Conservation (phyloP, 139 green algal genomes). For the Chlorella sp. region DNA sequence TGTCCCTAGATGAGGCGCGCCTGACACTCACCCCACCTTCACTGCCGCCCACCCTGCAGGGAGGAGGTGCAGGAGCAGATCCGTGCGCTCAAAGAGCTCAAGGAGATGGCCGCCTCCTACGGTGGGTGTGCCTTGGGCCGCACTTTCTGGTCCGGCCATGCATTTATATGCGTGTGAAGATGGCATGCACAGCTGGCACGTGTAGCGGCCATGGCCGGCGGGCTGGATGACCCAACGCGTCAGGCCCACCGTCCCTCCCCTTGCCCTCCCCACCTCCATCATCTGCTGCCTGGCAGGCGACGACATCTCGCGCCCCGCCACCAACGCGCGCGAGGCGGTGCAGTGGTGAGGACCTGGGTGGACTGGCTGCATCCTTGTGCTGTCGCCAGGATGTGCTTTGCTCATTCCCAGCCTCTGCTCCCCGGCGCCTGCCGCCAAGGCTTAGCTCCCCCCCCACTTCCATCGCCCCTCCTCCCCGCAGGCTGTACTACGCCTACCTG, state of each 20-base stretch:
- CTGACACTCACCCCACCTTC: too few species aligned
- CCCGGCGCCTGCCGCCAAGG: background rate
- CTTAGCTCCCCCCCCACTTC: background rate
- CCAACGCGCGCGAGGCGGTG: constrained; percentile 68
- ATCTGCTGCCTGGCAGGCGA: constrained; percentile 25
- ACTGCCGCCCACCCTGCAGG: background rate
- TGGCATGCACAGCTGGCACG: background rate
- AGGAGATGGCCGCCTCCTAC: constrained; percentile 68
- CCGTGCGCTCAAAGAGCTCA: constrained; percentile 70
- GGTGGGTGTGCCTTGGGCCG: background rate
- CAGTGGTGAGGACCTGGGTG: constrained; percentile 47
- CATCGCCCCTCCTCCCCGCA: background rate
- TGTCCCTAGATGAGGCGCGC: too few species aligned
- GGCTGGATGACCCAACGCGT: too few species aligned
- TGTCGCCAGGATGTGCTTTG: too few species aligned
- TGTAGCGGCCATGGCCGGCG: too few species aligned
- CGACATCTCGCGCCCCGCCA: constrained; percentile 65
- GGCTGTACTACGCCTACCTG: constrained; percentile 81
- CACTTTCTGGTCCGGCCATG: background rate
- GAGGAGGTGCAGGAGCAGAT: constrained; percentile 80
- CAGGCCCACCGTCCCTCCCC: too few species aligned
- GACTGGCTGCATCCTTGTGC: background rate
- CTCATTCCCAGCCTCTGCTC: background rate
- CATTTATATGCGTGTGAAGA: too few species aligned
- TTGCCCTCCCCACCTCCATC: background rate